Percentiles rank a stretch among this genome's conserved stretches.
These are phyloP conservation scores for Tylopilus vinaceipallidus DNA, from an alignment of 768 basidiomycete genomes.

Conservation along the genomic window DNA sequence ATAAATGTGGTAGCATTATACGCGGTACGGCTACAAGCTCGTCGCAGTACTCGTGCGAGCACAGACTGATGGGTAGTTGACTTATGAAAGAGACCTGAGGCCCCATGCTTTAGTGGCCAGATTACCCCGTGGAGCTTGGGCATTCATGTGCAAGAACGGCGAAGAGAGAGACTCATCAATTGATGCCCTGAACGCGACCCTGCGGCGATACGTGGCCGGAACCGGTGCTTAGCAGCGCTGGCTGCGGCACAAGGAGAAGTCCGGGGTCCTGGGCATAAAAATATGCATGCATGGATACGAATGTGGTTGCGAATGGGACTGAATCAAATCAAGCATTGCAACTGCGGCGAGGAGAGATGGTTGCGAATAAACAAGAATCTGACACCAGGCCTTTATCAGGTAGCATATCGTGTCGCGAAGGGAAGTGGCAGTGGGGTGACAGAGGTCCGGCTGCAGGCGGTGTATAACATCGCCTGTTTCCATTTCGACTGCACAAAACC, in stretches of 20 bases:
- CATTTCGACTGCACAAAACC: constrained; percentile 27
- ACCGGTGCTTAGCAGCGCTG: too few relatives aligned
- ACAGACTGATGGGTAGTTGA: too few relatives aligned
- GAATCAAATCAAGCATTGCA: background rate
- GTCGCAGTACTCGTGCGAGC: too few relatives aligned
- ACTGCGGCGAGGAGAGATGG: background rate
- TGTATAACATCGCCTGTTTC: constrained; percentile 36
- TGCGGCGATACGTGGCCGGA: constrained; percentile 1
- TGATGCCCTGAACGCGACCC: too few relatives aligned
- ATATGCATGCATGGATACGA: constrained; percentile 7
- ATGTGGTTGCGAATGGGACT: background rate
- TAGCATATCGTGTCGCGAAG: background rate
- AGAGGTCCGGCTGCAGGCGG: constrained; percentile 29
- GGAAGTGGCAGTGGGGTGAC: constrained; percentile 23
- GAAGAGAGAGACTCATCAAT: too few relatives aligned
- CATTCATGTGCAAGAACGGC: too few relatives aligned
- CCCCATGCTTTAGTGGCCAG: too few relatives aligned
- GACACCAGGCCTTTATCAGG: background rate
- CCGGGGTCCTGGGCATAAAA: background rate
- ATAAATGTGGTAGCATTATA: too few relatives aligned
- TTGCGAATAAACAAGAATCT: background rate
- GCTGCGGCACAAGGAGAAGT: constrained; percentile 3
- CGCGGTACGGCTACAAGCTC: too few relatives aligned
- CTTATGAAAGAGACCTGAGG: too few relatives aligned
- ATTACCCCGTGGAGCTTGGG: too few relatives aligned